Evolutionary conservation across 306 rosid species (phyloP).

Genomic region (Senna tora): DNA sequence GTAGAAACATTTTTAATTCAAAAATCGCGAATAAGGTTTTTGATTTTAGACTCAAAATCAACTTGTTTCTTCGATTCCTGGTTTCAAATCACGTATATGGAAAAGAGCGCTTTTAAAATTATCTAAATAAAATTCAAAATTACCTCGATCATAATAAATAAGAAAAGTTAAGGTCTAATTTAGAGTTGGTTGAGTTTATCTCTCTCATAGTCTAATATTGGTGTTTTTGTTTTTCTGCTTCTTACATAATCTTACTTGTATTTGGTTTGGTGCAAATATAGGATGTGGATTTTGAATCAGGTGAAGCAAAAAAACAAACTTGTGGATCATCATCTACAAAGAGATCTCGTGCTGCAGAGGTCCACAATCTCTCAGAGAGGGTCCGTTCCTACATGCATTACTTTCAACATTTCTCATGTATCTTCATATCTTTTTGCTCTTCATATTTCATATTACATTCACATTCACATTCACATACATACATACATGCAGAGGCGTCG

Average conservation of each 20-base stretch:
- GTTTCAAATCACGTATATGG: too few species aligned
- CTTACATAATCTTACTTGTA: conserved; percentile 7
- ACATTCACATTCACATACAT: too few species aligned
- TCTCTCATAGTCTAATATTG: too few species aligned
- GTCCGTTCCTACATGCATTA: conserved; percentile 42
- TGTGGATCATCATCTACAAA: conserved; percentile 63
- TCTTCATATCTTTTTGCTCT: conserved; percentile 5
- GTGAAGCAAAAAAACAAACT: conserved; percentile 53
- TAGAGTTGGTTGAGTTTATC: too few species aligned
- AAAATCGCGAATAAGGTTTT: too few species aligned
- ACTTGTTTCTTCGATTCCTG: too few species aligned
- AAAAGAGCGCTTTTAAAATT: too few species aligned
- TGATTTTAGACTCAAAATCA: too few species aligned
- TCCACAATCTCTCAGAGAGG: conserved; percentile 96
- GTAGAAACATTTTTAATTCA: background rate
- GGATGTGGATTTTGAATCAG: conserved; percentile 71
- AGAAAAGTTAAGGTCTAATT: too few species aligned
- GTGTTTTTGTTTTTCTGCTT: too few species aligned
- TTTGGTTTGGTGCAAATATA: conserved; percentile 33
- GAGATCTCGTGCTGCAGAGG: conserved; percentile 91
- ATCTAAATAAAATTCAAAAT: too few species aligned
- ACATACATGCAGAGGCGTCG: conserved; percentile 93
- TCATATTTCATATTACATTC: conserved; percentile 33
- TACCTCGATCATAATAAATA: too few species aligned
- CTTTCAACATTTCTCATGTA: background rate